Conservation (phyloP, 2,329 filamentous ascomycete species). For the Ophiostoma ulmi region DNA sequence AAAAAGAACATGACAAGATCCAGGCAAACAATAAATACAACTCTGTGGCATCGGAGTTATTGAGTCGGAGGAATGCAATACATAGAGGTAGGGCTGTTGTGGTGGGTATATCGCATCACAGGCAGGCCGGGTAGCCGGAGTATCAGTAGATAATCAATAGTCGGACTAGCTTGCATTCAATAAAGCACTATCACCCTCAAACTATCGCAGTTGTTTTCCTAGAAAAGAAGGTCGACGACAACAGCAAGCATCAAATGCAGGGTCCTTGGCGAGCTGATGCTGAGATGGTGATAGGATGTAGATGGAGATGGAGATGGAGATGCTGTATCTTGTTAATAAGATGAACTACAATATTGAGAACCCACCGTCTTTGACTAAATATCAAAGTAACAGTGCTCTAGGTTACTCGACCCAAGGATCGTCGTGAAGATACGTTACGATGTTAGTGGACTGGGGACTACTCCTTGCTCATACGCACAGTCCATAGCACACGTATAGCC, state of each 20-base stretch:
- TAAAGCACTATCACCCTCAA: not conserved
- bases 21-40: not conserved
- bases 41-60: constrained; percentile 1
- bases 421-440: not conserved
- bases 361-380: not conserved
- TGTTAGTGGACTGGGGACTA: not conserved
- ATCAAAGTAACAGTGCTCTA: not conserved
- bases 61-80: not conserved
- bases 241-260: not conserved
- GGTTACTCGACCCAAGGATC: not conserved
- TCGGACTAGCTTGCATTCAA: not conserved
- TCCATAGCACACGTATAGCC: not conserved
- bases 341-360: not conserved
- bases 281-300: not conserved
- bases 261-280: not conserved
- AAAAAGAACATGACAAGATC: not conserved
- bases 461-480: not conserved
- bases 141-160: no score
- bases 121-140: not conserved
- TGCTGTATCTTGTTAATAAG: not conserved
- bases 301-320: not conserved
- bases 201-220: not conserved
- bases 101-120: not conserved
- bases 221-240: not conserved
- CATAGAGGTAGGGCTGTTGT: not conserved